These are phyloP conservation scores for Simplicillium sp. DNA, from an alignment of 2,329 filamentous ascomycete species.

Conservation along the genomic window DNA sequence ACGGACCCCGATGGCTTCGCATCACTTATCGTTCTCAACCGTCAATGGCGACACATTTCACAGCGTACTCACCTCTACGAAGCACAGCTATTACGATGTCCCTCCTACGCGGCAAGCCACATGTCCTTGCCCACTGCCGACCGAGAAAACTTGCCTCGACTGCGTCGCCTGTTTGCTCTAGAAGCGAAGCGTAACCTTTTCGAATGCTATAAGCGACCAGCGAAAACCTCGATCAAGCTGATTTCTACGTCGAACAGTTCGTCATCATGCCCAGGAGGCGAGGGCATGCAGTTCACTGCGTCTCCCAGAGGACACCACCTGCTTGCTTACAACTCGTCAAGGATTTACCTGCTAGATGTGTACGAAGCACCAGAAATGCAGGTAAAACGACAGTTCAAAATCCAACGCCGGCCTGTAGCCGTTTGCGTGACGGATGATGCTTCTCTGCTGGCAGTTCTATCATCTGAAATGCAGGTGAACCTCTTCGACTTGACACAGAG, in stretches of 20 bases:
- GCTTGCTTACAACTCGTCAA: conserved; percentile 75
- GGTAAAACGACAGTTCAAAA: conserved; percentile 71
- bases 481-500: conserved; percentile 62
- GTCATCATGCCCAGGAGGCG: conserved; percentile 71
- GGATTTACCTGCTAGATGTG: conserved; percentile 71
- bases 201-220: conserved; percentile 63
- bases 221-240: conserved; percentile 63
- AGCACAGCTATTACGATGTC: conserved; percentile 51
- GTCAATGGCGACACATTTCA: conserved; percentile 55
- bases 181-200: conserved; percentile 72
- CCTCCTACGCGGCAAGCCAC: conserved; percentile 46
- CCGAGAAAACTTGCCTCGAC: conserved; percentile 42
- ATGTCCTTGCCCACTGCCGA: conserved; percentile 24
- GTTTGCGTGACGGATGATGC: conserved; percentile 75
- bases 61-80: conserved; percentile 55
- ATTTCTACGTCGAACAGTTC: conserved; percentile 79
- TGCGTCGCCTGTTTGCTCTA: conserved; percentile 57
- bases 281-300: conserved; percentile 76
- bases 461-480: conserved; percentile 75
- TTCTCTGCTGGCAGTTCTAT: conserved; percentile 66
- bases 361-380: conserved; percentile 41
- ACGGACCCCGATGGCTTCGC: conserved; percentile 56
- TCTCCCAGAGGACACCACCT: conserved; percentile 67
- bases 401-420: conserved; percentile 63
- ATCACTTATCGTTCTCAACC: conserved; percentile 55